Percentiles rank a stretch among this genome's conserved stretches.
Evolutionary conservation across 495 filamentous ascomycete genomes (phyloP).

Genomic region (Trichoderma orchidacearum): DNA sequence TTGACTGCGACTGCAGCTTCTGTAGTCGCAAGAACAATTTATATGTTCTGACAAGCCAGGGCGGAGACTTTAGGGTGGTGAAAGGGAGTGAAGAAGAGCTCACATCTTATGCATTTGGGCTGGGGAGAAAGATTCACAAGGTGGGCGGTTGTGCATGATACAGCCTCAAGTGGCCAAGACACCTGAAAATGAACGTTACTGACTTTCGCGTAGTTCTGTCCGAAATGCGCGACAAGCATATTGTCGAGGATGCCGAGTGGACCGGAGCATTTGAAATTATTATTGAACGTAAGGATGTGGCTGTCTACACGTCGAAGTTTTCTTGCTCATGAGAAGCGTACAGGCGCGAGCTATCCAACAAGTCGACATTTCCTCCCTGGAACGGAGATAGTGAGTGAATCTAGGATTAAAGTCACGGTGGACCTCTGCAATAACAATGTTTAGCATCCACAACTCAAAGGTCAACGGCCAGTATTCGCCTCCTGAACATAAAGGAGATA

Average conservation of each 20-base stretch:
- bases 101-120: slow-evolving; percentile 21
- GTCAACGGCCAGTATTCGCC: slow-evolving; percentile 20
- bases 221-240: slow-evolving; percentile 22
- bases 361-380: slow-evolving; percentile 19
- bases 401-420: neutral
- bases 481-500: slow-evolving; percentile 20
- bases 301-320: neutral
- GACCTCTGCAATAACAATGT: neutral
- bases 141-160: no score
- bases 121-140: slow-evolving; percentile 17
- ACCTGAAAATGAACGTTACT: slow-evolving; percentile 2
- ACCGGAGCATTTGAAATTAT: neutral
- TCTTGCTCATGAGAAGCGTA: neutral
- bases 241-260: neutral
- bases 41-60: slow-evolving; percentile 17
- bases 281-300: slow-evolving; percentile 12
- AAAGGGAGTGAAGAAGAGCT: slow-evolving; percentile 21
- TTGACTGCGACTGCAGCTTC: slow-evolving; percentile 39
- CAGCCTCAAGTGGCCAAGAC: no score
- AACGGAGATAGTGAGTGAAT: slow-evolving; percentile 4
- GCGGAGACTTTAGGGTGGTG: slow-evolving; percentile 17
- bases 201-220: slow-evolving; percentile 22
- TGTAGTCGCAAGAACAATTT: slow-evolving; percentile 31
- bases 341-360: slow-evolving; percentile 15
- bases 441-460: slow-evolving; percentile 7